A percentile compares a stretch with the other conserved stretches of the same genome.
Evolutionary conservation across 768 basidiomycete genomes (phyloP).

Genomic region (Boletus tylopilopsis): DNA sequence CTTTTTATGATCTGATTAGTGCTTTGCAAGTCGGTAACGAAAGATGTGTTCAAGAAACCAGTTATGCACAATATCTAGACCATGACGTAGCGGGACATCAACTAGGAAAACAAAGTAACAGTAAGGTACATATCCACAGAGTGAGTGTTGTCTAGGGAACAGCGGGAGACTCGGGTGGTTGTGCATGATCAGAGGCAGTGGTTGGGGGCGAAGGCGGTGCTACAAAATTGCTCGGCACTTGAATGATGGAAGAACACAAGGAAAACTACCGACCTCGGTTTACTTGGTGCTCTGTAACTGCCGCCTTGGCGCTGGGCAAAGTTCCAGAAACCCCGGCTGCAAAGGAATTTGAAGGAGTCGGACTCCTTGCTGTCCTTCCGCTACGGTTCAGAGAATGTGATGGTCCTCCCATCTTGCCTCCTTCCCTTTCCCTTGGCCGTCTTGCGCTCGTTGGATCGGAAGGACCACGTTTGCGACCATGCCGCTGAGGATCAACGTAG

Average conservation of each 20-base stretch:
- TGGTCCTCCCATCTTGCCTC: too few species aligned
- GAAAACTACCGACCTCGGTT: neutral
- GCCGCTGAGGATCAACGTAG: neutral
- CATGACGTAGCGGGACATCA: neutral
- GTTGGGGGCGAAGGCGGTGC: neutral
- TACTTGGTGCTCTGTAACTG: neutral
- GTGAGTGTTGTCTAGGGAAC: neutral
- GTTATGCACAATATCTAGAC: constrained; percentile 4
- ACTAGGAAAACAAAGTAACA: constrained; percentile 1
- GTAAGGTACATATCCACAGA: neutral
- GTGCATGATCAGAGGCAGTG: neutral
- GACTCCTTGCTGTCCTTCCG: neutral
- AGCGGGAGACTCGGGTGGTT: neutral
- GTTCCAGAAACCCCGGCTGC: neutral
- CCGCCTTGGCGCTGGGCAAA: neutral
- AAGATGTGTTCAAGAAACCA: constrained; percentile 15
- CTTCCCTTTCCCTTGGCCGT: neutral
- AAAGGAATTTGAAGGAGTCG: neutral
- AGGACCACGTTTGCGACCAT: constrained; percentile 4
- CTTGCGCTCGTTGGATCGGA: constrained; percentile 2
- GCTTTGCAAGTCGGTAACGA: constrained; percentile 28
- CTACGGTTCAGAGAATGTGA: too few species aligned
- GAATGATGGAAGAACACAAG: neutral
- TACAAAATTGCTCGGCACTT: neutral
- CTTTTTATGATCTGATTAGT: constrained; percentile 30